A percentile compares a stretch with the other conserved stretches of the same genome.
Evolutionary conservation across 352 stramenopile genomes (phyloP).

Genomic region (Phytophthora citrophthora): DNA sequence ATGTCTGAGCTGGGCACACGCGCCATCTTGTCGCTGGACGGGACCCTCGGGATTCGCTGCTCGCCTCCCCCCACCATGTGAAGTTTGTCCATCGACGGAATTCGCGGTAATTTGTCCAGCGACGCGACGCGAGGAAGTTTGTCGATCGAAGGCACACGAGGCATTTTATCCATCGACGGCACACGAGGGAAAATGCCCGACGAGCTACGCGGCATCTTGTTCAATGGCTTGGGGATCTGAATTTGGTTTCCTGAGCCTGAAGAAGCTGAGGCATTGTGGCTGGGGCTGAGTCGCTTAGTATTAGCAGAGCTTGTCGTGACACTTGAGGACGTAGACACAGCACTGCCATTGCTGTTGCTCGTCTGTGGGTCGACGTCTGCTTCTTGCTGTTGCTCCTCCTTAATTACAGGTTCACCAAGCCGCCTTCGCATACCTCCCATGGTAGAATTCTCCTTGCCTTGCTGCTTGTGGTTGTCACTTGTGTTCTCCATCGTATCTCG

Average conservation of each 20-base stretch:
- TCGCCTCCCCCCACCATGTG: slow-evolving; percentile 46
- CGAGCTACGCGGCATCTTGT: slow-evolving; percentile 81
- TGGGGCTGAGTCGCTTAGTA: slow-evolving; percentile 59
- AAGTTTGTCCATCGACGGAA: slow-evolving; percentile 77
- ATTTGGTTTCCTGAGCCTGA: slow-evolving; percentile 63
- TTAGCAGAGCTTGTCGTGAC: slow-evolving; percentile 17
- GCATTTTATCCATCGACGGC: slow-evolving; percentile 76
- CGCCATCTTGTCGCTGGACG: slow-evolving; percentile 75
- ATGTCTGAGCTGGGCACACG: slow-evolving; percentile 76
- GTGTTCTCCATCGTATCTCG: slow-evolving; percentile 25
- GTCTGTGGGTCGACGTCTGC: slow-evolving; percentile 23
- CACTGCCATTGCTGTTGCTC: slow-evolving; percentile 20
- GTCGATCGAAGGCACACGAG: slow-evolving; percentile 60
- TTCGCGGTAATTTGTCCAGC: slow-evolving; percentile 72
- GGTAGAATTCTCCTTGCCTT: slow-evolving; percentile 17
- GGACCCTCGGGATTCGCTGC: slow-evolving; percentile 60
- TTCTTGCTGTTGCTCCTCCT: slow-evolving; percentile 46
- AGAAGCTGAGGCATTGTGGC: slow-evolving; percentile 33
- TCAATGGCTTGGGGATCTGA: slow-evolving; percentile 75
- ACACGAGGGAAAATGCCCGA: slow-evolving; percentile 84
- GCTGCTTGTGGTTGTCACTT: slow-evolving; percentile 19
- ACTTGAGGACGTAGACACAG: slow-evolving; percentile 9
- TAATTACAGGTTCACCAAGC: slow-evolving; percentile 26
- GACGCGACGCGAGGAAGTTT: slow-evolving; percentile 74
- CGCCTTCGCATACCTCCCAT: slow-evolving; percentile 24